Evolutionary conservation across 768 basidiomycete genomes (phyloP), one percentile per base, ranked within the genome.

Genomic region (Lactifluus volemus): DNA sequence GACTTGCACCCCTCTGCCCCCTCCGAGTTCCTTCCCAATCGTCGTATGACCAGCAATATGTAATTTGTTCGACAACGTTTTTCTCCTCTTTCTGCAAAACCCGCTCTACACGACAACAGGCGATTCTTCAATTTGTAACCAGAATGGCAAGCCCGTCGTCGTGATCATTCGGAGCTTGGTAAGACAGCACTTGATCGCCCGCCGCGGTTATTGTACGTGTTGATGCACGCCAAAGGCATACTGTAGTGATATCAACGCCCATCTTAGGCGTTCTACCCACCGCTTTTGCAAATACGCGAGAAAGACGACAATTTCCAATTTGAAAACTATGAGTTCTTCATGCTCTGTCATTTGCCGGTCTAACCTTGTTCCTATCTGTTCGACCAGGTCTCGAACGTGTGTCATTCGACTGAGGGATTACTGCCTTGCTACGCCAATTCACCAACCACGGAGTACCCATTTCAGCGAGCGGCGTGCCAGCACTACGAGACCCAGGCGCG

Each of bases 321-420:
- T 29, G 5, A n/a, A 15, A 19, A 25, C 3, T 11, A 17, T 29
- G n/a, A 49, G 15, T 11, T 36, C 34, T 6, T 36, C 34, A 36
- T 38, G 41, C 25, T 25, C 30, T 58, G 57, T 44, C 57, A 41
- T 11, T n/a, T 41, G 12, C 14, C 59, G 25, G 25, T 25, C 25
- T 25, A 25, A 25, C 25, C 25, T 25, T 25, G 15, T 25, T 34
- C 29, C 29, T 34, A 14, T 36, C 34, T 36, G 34, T 15, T 51
- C 30, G 34, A 25, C 25, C 25, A 25, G 25, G 25, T 25, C 10
- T 42, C 30, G n/a, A n/a, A n/a, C n/a, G n/a, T n/a, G n/a, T n/a
- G n/a, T n/a, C n/a, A n/a, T n/a, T n/a, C n/a, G 32, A 14, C 8
- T 61, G 60, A 55, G 60, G 49, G 60, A 61, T 51, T 61, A 61